These are phyloP conservation scores for Solanum clarkiae DNA, from an alignment of 257 asterid genomes.

Conservation along the genomic window DNA sequence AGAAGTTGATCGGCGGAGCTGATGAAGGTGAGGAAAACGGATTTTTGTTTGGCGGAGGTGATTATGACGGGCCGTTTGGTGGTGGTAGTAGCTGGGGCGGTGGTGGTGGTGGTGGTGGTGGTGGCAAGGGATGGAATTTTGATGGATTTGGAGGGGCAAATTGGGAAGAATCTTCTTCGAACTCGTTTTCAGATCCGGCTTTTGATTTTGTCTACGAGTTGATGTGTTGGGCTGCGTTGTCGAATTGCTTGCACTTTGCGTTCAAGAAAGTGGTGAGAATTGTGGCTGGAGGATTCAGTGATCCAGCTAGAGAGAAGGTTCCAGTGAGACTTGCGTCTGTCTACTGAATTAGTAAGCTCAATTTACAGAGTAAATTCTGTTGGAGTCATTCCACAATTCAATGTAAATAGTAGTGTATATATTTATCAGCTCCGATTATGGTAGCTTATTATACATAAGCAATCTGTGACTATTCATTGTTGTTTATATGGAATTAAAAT, in stretches of 20 bases:
- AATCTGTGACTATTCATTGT: not conserved
- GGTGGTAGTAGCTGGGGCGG: conserved; percentile 20
- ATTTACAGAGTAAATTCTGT: not conserved
- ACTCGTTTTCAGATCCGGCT: conserved; percentile 68
- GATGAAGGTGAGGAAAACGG: conserved; percentile 12
- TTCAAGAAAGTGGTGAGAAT: conserved; percentile 56
- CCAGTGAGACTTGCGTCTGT: conserved; percentile 33
- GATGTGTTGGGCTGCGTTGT: conserved; percentile 63
- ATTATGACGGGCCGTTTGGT: conserved; percentile 23
- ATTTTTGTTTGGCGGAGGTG: not conserved
- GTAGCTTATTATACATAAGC: not conserved
- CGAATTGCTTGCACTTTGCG: conserved; percentile 80
- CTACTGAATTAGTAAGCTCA: conserved; percentile 30
- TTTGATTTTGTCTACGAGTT: conserved; percentile 83
- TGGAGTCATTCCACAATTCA: not conserved
- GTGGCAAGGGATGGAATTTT: conserved; percentile 51
- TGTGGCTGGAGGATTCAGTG: conserved; percentile 38
- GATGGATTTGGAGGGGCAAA: conserved; percentile 51
- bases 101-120: not conserved
- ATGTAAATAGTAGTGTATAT: conserved; percentile 11
- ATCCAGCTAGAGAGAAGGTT: conserved; percentile 42
- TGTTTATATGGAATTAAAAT: not conserved
- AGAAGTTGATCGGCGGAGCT: conserved; percentile 11
- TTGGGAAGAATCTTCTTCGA: conserved; percentile 51
- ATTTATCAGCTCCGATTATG: not conserved